These are phyloP conservation scores for Thymus mandschuricus DNA, from an alignment of 257 asterid species.

Conservation along the genomic window DNA sequence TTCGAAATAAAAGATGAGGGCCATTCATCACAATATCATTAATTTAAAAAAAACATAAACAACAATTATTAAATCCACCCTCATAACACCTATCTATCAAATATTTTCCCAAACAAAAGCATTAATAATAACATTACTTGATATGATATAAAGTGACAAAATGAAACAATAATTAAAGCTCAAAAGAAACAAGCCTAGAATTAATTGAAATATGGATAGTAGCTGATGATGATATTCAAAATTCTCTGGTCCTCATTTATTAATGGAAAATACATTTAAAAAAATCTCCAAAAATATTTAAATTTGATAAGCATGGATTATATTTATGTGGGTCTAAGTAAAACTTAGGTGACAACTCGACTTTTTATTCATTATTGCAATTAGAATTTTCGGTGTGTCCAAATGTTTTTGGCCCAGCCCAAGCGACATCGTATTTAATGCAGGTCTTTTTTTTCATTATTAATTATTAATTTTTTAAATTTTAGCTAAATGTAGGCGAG, in stretches of 20 bases:
- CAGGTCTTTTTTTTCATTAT: not conserved
- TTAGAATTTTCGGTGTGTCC: slow-evolving; percentile 26
- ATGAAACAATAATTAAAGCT: not conserved
- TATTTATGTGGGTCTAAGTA: slow-evolving; percentile 9
- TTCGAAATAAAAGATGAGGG: too few relatives aligned
- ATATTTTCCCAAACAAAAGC: too few relatives aligned
- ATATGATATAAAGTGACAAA: not conserved
- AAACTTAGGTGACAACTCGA: slow-evolving; percentile 13
- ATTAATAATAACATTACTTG: not conserved
- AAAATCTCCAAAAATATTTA: not conserved
- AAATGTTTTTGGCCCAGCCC: slow-evolving; percentile 29
- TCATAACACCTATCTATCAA: not conserved
- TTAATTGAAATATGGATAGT: not conserved
- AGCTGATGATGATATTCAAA: not conserved
- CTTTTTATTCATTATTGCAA: slow-evolving; percentile 23
- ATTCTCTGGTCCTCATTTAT: slow-evolving; percentile 14
- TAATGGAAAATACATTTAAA: not conserved
- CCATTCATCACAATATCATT: not conserved
- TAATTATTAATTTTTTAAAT: too few relatives aligned
- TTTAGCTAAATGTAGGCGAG: slow-evolving; percentile 7
- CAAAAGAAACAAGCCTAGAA: not conserved
- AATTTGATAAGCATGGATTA: not conserved
- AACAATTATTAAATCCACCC: not conserved
- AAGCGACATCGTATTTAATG: slow-evolving; percentile 24
- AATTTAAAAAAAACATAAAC: not conserved